These are phyloP conservation scores for Cymbopogon citratus DNA, from an alignment of 176 grass and related monocot genomes.

Conservation along the genomic window DNA sequence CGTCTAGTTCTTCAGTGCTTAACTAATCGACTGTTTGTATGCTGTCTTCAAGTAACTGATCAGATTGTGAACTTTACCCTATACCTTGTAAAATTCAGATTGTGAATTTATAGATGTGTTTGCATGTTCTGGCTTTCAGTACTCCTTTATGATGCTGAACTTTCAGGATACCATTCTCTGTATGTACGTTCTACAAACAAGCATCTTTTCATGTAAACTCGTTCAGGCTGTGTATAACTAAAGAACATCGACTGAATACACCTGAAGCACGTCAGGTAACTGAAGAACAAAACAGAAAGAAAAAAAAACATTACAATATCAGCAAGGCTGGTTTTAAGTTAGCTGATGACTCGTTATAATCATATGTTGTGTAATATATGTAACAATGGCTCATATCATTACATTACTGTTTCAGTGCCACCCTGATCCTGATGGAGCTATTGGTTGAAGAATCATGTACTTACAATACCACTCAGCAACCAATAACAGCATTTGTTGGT, in stretches of 20 bases:
- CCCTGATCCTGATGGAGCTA: background rate
- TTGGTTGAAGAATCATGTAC: background rate
- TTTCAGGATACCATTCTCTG: background rate
- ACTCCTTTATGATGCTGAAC: background rate
- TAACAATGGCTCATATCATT: background rate
- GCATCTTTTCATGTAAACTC: background rate
- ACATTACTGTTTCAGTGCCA: slow-evolving; percentile 2
- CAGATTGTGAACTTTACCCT: background rate
- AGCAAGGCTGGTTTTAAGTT: background rate
- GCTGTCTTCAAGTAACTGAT: no score
- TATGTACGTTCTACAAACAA: background rate
- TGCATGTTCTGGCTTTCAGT: background rate
- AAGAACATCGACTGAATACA: background rate
- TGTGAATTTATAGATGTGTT: background rate
- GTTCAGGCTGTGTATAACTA: background rate
- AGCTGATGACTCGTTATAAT: background rate
- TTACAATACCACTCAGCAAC: slow-evolving; percentile 16
- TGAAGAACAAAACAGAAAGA: background rate
- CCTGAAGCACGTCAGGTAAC: background rate
- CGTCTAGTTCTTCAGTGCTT: no score
- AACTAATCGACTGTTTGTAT: no score
- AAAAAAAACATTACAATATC: background rate
- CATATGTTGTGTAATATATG: slow-evolving; percentile 1
- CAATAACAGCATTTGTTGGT: slow-evolving; percentile 28
- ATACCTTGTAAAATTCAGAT: background rate